Evolutionary conservation across 345 rosid genomes (phyloP).

Genomic region (Rhodomyrtus tomentosa): DNA sequence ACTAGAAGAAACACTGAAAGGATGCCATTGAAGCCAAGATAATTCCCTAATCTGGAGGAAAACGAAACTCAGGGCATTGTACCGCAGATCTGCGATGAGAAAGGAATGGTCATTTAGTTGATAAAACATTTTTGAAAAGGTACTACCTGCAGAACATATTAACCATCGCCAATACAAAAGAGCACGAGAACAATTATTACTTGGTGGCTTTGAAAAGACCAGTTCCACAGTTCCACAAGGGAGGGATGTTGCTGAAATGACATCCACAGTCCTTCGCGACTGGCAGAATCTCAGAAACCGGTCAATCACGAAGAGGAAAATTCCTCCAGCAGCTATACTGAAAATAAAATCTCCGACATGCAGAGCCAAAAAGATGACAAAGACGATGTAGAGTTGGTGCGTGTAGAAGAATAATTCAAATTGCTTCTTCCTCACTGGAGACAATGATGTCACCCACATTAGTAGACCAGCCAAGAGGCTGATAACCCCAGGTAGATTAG

Average conservation of each 20-base stretch:
- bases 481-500: constrained; percentile 68
- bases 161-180: not conserved
- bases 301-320: constrained; percentile 76
- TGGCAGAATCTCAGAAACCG: constrained; percentile 94
- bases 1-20: constrained; percentile 92
- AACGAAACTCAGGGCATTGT: constrained; percentile 79
- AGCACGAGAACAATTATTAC: constrained; percentile 22
- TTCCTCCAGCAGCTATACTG: constrained; percentile 65
- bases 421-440: constrained; percentile 50
- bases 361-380: constrained; percentile 69
- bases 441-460: constrained; percentile 78
- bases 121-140: not conserved
- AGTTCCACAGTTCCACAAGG: constrained; percentile 85
- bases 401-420: constrained; percentile 95
- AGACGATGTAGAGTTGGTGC: constrained; percentile 76
- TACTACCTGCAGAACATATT: not conserved
- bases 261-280: constrained; percentile 56
- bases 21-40: constrained; percentile 98
- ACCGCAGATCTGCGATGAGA: constrained; percentile 35
- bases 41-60: constrained; percentile 77
- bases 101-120: not conserved
- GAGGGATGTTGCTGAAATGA: constrained; percentile 64
- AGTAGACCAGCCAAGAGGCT: constrained; percentile 67
- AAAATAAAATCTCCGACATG: constrained; percentile 75
- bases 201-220: constrained; percentile 59